A percentile compares a stretch with the other conserved stretches of the same genome.
Conservation (phyloP, 805 yeast genomes). For the Wickerhamomyces chambardii region DNA sequence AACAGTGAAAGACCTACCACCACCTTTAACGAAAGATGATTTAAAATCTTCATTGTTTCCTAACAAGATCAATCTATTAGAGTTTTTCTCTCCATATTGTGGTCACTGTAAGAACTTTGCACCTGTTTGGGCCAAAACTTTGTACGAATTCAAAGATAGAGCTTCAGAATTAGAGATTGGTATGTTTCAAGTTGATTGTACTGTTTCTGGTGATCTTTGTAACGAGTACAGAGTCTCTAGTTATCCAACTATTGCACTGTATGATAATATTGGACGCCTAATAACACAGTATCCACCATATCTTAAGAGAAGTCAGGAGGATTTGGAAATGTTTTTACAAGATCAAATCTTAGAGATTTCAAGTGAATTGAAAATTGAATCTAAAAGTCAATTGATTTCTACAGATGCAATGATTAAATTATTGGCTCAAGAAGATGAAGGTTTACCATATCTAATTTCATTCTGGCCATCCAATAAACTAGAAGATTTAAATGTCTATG, state of each 20-base stretch:
- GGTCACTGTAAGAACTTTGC: slow-evolving; percentile 71
- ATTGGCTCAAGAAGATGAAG: slow-evolving; percentile 37
- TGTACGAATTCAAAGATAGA: slow-evolving; percentile 35
- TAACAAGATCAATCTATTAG: slow-evolving; percentile 44
- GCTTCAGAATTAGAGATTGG: slow-evolving; percentile 34
- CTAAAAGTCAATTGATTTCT: slow-evolving; percentile 29
- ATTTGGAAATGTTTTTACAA: slow-evolving; percentile 42
- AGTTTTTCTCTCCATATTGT: slow-evolving; percentile 89
- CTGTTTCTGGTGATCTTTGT: slow-evolving; percentile 83
- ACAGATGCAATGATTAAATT: slow-evolving; percentile 35
- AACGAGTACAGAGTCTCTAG: slow-evolving; percentile 46
- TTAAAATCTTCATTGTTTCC: not conserved
- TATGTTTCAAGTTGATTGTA: slow-evolving; percentile 79
- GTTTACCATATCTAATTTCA: slow-evolving; percentile 46
- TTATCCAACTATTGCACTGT: slow-evolving; percentile 70
- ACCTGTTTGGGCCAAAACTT: slow-evolving; percentile 76
- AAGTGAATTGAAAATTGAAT: slow-evolving; percentile 27
- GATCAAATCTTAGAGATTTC: slow-evolving; percentile 41
- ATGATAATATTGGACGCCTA: slow-evolving; percentile 42
- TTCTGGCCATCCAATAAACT: slow-evolving; percentile 55
- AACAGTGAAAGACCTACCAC: not conserved
- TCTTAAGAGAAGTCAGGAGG: slow-evolving; percentile 35
- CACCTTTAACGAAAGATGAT: not conserved
- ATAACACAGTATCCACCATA: slow-evolving; percentile 38
- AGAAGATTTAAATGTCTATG: slow-evolving; percentile 20